Conservation (phyloP, 1,284 basidiomycete species). For the Stygiomarasmius scandens region DNA sequence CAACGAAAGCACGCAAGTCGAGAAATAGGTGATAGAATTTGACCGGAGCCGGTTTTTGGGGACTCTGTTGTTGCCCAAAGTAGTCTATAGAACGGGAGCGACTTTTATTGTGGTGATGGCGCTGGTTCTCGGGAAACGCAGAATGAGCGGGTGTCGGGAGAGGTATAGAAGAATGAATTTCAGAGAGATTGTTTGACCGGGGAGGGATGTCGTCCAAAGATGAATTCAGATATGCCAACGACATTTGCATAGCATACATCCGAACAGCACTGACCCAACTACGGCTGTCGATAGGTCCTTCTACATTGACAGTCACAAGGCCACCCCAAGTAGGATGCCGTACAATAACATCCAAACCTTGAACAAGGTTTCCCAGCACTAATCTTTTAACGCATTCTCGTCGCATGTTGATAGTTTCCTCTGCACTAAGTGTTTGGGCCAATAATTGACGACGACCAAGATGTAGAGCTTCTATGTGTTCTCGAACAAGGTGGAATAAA, state of each 20-base stretch:
- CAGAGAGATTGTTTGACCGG: conserved; percentile 36
- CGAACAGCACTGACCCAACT: conserved; percentile 86
- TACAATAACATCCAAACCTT: conserved; percentile 94
- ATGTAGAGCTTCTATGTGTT: conserved; percentile 91
- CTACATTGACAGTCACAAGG: conserved; percentile 83
- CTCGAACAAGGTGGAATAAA: conserved; percentile 84
- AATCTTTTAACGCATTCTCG: conserved; percentile 88
- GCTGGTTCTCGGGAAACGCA: conserved; percentile 61
- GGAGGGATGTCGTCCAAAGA: conserved; percentile 39
- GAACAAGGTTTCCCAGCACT: conserved; percentile 89
- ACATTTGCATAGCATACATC: conserved; percentile 87
- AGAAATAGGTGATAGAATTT: conserved; percentile 90
- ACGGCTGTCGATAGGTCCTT: conserved; percentile 71
- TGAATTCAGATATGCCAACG: conserved; percentile 80
- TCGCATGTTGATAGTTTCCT: conserved; percentile 84
- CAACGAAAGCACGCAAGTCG: conserved; percentile 90
- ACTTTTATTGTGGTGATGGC: conserved; percentile 42
- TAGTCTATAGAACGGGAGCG: conserved; percentile 54
- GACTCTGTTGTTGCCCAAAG: conserved; percentile 34
- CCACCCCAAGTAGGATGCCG: conserved; percentile 91
- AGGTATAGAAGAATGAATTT: conserved; percentile 44
- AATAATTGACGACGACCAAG: conserved; percentile 88
- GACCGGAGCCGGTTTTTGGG: conserved; percentile 47
- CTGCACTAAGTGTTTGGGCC: conserved; percentile 84
- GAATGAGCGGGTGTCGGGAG: conserved; percentile 67